A percentile compares a stretch with the other conserved stretches of the same genome.
Evolutionary conservation across 1,139 yeast species (phyloP).

Genomic region (Yamadazyma atmosphaerica): DNA sequence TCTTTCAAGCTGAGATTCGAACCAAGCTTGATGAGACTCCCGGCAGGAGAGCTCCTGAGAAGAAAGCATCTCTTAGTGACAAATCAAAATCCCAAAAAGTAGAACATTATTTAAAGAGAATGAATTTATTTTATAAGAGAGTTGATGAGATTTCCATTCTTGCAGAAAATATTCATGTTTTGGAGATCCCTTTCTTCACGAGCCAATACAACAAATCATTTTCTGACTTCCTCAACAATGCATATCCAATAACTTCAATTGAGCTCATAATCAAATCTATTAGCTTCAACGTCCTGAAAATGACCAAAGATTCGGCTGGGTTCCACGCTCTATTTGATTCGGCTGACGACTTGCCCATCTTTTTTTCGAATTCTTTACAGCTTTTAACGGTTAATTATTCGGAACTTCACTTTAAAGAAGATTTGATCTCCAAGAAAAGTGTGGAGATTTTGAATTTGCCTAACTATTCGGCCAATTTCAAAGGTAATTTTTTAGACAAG

Average conservation of each 20-base stretch:
- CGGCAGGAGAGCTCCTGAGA: no score
- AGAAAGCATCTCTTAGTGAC: conserved; percentile 1
- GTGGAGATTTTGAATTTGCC: conserved; percentile 53
- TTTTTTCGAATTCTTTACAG: conserved; percentile 47
- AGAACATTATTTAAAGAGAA: conserved; percentile 1
- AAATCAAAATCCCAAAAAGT: conserved; percentile 11
- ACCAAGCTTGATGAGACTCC: conserved; percentile 2
- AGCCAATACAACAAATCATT: conserved; percentile 27
- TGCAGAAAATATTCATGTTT: conserved; percentile 29
- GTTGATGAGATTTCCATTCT: conserved; percentile 25
- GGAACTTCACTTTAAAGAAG: conserved; percentile 13
- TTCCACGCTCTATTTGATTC: conserved; percentile 56
- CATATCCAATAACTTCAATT: conserved; percentile 27
- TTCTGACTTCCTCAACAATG: conserved; percentile 24
- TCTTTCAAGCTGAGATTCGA: conserved; percentile 11
- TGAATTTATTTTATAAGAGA: conserved; percentile 11
- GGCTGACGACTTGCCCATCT: conserved; percentile 52
- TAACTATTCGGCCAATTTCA: conserved; percentile 50
- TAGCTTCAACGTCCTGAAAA: conserved; percentile 32
- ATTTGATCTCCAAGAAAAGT: conserved; percentile 17
- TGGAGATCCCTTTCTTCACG: conserved; percentile 39
- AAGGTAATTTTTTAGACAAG: conserved; percentile 51
- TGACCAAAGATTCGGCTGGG: conserved; percentile 51
- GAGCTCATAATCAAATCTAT: conserved; percentile 31
- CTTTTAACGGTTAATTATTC: conserved; percentile 35